phyloP scores from a whole-genome alignment of 2,329 filamentous ascomycete species.

The Sporothrix schenckii region DNA sequence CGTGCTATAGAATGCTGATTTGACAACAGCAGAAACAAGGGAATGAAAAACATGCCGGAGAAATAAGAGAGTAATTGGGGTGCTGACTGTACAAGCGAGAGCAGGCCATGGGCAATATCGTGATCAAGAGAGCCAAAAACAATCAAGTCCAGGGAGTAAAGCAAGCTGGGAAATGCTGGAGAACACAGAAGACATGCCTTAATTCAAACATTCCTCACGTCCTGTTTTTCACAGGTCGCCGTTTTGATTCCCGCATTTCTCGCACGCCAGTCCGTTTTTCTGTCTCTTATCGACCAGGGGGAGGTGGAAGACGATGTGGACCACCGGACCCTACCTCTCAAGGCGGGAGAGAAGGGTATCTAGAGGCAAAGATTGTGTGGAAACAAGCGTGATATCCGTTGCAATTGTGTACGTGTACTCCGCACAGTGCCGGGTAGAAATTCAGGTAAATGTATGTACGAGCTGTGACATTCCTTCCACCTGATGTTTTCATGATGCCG shows the following conservation, averaged over 20 bases:
- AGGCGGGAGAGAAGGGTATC: background rate
- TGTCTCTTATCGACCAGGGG: background rate
- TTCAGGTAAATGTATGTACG: background rate
- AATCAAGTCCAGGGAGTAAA: background rate
- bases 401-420: too few relatives aligned
- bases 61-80: background rate
- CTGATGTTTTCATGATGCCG: background rate
- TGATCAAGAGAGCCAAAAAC: background rate
- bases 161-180: background rate
- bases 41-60: background rate
- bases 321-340: slow-evolving; percentile 14
- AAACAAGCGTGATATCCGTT: background rate
- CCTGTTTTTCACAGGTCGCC: background rate
- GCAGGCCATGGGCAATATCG: background rate
- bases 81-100: background rate
- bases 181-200: background rate
- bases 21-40: background rate
- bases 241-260: slow-evolving; percentile 6
- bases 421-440: background rate
- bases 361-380: background rate
- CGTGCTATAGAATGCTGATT: background rate
- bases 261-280: slow-evolving; percentile 20
- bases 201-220: background rate
- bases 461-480: background rate
- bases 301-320: background rate